These are phyloP conservation scores for Neofusicoccum ribis DNA, from an alignment of 2,329 filamentous ascomycete species.

Conservation along the genomic window DNA sequence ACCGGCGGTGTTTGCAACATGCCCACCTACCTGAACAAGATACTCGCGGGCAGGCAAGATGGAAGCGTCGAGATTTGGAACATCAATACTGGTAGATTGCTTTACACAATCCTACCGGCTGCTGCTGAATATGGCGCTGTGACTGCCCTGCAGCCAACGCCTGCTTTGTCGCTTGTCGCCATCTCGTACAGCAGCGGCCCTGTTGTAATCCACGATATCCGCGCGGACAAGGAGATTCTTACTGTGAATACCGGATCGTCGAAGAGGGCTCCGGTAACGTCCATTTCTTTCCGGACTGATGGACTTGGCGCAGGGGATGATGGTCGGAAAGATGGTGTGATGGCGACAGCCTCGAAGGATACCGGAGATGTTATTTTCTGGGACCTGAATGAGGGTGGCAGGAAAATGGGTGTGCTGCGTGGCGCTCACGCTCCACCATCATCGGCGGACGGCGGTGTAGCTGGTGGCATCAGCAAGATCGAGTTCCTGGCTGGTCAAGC, in stretches of 20 bases:
- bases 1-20: constrained; percentile 80
- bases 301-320: constrained; percentile 85
- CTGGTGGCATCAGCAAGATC: constrained; percentile 79
- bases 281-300: constrained; percentile 88
- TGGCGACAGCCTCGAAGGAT: constrained; percentile 80
- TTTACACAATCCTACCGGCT: constrained; percentile 85
- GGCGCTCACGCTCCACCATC: constrained; percentile 82
- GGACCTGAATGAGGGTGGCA: constrained; percentile 88
- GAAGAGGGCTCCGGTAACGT: constrained; percentile 66
- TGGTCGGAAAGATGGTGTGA: constrained; percentile 79
- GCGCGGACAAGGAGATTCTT: constrained; percentile 72
- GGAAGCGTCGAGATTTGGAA: constrained; percentile 98
- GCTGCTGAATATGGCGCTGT: constrained; percentile 72
- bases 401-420: constrained; percentile 81
- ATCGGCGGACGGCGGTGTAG: constrained; percentile 52
- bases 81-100: constrained; percentile 82
- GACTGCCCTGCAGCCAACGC: constrained; percentile 82
- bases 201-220: constrained; percentile 77
- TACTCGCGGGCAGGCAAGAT: constrained; percentile 84
- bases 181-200: constrained; percentile 82
- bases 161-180: constrained; percentile 80
- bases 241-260: constrained; percentile 66
- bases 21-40: constrained; percentile 95
- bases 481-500: constrained; percentile 90
- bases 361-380: constrained; percentile 92